Evolutionary conservation across 2,329 filamentous ascomycete genomes (phyloP), one percentile per base, ranked within the genome.

Genomic region (Colletotrichum magnum): DNA sequence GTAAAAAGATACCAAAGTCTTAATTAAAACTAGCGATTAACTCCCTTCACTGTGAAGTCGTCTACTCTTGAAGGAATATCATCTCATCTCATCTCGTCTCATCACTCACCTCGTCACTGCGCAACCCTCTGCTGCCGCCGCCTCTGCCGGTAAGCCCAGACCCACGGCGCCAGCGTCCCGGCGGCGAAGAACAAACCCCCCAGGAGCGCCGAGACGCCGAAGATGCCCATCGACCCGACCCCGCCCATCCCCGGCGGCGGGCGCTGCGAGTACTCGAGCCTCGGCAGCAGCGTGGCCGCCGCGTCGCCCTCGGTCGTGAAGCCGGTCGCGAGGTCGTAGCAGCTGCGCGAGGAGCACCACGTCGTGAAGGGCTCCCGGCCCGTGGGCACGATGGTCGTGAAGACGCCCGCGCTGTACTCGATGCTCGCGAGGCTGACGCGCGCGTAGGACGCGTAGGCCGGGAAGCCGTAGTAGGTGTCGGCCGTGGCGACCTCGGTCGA

Each of bases 171-270:
- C 24, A 68, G 26, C 18, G 64, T 2, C 4, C 24, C 52, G 5
- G 26, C 53, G 6, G 52, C 53, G 9, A 58, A 48, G 6, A 68
- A 3, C 13, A 64, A 4, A 5, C 39, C 53, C 47, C 26, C 59
- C 18, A 39, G 7, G 4, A 68, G 21, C n/a, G 16, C 53, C 59
- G 59, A 45, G 5, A 58, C 39, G 6, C 52, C 64, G 21, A 64
- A 26, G 15, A 64, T 41, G 9, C 59, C 59, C 26, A 64, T n/a
- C n/a, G 18, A n/a, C 2, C 64, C 58, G 41, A 67, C 6, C 6
- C 6, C 28, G 12, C 64, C 64, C 64, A 67, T 62, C 10, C 51
- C 41, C n/a, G 43, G 50, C 51, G 64, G 64, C 58, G 64, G 15
- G n/a, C 26, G 50, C 45, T 48, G 7, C 32, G 32, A 7, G 32